phyloP scores from a whole-genome alignment of 768 basidiomycete genomes.

The Russula dissimulans region DNA sequence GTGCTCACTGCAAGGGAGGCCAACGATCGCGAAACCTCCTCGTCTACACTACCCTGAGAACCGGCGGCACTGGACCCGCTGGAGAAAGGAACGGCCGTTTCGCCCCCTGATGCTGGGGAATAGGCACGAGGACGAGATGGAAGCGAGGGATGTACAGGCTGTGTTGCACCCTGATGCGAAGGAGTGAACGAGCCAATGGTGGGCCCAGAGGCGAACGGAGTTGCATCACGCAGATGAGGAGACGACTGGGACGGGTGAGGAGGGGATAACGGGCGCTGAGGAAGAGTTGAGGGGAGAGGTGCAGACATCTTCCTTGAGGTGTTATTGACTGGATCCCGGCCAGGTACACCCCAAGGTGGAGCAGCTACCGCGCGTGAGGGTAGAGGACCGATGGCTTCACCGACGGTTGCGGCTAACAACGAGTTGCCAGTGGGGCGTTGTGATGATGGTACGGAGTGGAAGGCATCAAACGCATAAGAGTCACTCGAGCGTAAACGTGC shows the following conservation, averaged over 20 bases:
- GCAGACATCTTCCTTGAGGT: conserved; percentile 21
- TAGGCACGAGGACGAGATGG: conserved; percentile 25
- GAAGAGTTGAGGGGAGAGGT: conserved; percentile 19
- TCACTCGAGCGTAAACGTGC: conserved; percentile 35
- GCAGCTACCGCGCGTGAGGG: conserved; percentile 5
- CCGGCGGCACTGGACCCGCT: conserved; percentile 38
- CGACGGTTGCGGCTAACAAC: conserved; percentile 24
- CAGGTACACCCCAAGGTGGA: conserved; percentile 15
- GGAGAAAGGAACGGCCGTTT: conserved; percentile 30
- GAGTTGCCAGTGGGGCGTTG: conserved; percentile 27
- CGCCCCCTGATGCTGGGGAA: conserved; percentile 19
- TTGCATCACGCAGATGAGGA: conserved; percentile 21
- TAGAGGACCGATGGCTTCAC: conserved; percentile 6
- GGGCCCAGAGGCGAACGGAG: conserved; percentile 9
- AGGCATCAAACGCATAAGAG: conserved; percentile 62
- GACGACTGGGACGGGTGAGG: conserved; percentile 20
- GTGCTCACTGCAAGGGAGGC: conserved; percentile 45
- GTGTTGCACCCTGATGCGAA: conserved; percentile 21
- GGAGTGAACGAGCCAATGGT: conserved; percentile 25
- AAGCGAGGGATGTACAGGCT: conserved; percentile 24
- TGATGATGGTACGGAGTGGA: conserved; percentile 52
- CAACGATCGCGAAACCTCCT: conserved; percentile 28
- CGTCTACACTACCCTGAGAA: conserved; percentile 28
- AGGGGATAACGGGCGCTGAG: conserved; percentile 22
- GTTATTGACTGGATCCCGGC: conserved; percentile 1